phyloP scores from a whole-genome alignment of 345 rosid species.

The Moricandia moricandioides region DNA sequence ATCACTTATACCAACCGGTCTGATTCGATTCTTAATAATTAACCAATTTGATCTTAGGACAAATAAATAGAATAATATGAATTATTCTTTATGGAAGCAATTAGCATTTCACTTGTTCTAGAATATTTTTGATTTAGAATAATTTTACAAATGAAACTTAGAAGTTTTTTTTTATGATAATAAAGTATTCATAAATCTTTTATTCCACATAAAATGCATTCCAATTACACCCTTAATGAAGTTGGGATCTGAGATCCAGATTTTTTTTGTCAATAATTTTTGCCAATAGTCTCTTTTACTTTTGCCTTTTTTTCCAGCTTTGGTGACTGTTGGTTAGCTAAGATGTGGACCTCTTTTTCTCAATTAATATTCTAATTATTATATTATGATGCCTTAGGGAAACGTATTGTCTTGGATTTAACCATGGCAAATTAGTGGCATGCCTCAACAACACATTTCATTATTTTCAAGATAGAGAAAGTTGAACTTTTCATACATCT shows the following conservation, averaged over 20 bases:
- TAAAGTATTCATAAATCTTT: too few species aligned
- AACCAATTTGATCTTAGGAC: too few species aligned
- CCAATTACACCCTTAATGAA: too few species aligned
- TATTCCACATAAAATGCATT: too few species aligned
- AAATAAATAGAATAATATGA: too few species aligned
- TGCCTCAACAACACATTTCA: slow-evolving; percentile 29
- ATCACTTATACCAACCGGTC: background rate
- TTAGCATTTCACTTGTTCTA: too few species aligned
- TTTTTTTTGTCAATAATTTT: slow-evolving; percentile 7
- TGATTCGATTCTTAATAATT: too few species aligned
- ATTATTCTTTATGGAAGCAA: too few species aligned
- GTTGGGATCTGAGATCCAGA: background rate
- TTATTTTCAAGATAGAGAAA: slow-evolving; percentile 7
- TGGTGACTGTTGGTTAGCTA: slow-evolving; percentile 17
- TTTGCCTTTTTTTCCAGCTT: slow-evolving; percentile 1
- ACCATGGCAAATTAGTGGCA: slow-evolving; percentile 31
- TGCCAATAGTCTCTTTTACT: slow-evolving; percentile 24
- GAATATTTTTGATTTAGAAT: too few species aligned
- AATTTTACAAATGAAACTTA: too few species aligned
- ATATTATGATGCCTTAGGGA: background rate
- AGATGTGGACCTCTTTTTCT: slow-evolving; percentile 14
- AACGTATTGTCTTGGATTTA: background rate
- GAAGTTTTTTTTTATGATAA: too few species aligned
- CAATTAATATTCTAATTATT: background rate
- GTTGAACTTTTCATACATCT: slow-evolving; percentile 35